Percentiles rank a stretch among this genome's conserved stretches.
phyloP scores from a whole-genome alignment of 805 yeast genomes.

The Wickerhamomyces bisporus region DNA sequence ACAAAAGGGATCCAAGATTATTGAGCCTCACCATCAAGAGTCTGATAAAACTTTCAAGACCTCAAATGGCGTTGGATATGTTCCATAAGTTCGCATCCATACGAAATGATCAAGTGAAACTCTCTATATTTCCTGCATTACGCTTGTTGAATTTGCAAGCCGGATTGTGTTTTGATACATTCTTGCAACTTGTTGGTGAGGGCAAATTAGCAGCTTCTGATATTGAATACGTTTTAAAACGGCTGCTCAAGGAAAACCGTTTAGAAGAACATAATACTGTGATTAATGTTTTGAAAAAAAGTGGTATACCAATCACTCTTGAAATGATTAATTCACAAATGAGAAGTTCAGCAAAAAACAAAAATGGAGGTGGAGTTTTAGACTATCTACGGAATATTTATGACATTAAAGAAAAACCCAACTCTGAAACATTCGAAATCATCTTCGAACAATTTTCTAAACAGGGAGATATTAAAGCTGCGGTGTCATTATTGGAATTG shows the following conservation, averaged over 20 bases:
- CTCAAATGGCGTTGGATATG: too few species aligned
- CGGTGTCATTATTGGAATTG: slow-evolving; percentile 13
- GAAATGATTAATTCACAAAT: neutral
- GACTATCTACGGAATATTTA: neutral
- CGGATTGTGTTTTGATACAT: too few species aligned
- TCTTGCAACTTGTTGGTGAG: too few species aligned
- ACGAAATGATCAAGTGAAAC: too few species aligned
- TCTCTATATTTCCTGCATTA: too few species aligned
- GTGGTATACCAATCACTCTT: neutral
- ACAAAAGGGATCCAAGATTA: too few species aligned
- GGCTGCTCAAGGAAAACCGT: neutral
- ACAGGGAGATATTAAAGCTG: slow-evolving; percentile 15
- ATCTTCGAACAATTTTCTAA: slow-evolving; percentile 16
- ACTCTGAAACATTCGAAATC: slow-evolving; percentile 11
- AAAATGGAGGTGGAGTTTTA: neutral
- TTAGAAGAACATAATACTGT: neutral
- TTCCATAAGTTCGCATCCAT: too few species aligned
- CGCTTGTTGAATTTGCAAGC: too few species aligned
- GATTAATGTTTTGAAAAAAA: neutral
- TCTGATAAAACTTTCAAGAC: too few species aligned
- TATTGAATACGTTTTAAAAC: neutral
- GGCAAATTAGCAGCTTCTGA: neutral
- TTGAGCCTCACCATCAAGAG: too few species aligned
- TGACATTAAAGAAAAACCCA: slow-evolving; percentile 3
- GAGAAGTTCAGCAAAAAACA: neutral